These are phyloP conservation scores for Lentinula guzmanii DNA, from an alignment of 768 basidiomycete species.

Conservation along the genomic window DNA sequence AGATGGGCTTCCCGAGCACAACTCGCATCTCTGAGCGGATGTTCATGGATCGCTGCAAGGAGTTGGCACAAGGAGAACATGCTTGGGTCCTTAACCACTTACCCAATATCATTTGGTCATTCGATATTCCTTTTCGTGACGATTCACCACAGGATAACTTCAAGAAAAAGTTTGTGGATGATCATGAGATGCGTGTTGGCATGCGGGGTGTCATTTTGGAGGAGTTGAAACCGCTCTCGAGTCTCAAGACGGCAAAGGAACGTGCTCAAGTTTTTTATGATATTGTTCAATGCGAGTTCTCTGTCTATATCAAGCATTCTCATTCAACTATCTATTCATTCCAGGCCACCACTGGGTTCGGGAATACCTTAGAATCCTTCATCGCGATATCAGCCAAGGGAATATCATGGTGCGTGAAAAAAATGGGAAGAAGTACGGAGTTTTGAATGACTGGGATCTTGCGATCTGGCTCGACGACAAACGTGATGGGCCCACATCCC, in stretches of 20 bases:
- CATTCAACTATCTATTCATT: background rate
- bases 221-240: background rate
- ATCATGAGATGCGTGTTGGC: background rate
- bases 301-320: background rate
- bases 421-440: background rate
- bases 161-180: background rate
- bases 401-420: background rate
- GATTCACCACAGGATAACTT: background rate
- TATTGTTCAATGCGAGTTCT: background rate
- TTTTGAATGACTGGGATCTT: conserved; percentile 8
- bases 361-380: background rate
- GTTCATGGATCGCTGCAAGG: background rate
- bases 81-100: background rate
- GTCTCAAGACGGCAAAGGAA: background rate
- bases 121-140: background rate
- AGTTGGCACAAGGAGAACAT: background rate
- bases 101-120: background rate
- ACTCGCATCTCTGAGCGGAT: background rate
- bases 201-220: background rate
- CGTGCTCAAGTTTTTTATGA: background rate
- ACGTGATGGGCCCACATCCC: background rate
- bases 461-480: conserved; percentile 13
- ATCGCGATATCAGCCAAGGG: conserved; percentile 1
- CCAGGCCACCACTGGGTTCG: background rate
- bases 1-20: background rate